Base-by-base conservation (phyloP, 345 rosid species). In the Bruguiera gymnorhiza region DNA sequence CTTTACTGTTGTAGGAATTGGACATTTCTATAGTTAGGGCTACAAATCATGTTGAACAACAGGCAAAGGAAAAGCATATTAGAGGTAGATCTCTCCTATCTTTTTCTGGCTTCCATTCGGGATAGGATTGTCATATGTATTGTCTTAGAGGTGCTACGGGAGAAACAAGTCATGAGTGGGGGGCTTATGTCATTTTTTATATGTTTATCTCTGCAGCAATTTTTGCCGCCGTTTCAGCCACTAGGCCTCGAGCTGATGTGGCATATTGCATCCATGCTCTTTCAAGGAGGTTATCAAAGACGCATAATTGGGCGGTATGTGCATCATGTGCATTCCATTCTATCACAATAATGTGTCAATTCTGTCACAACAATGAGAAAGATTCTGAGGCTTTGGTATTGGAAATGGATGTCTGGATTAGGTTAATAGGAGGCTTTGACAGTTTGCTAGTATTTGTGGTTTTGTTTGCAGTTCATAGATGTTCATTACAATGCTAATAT, bases 191-290 rank as follows among this genome's bases (percentile, higher is more conserved):
- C 2, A 18, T 53, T 43, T 65, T 3, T 18, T 58, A 26, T 70
- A 13, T 68, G 21, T 65, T 67, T 70, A 52, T n/a, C 29, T 79
- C 30, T 82, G 86, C 94, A 95, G 99, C 96, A 74, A 81, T 95
- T 74, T 95, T 95, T 61, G 82, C 89, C 16, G 89, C 97, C 60
- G 85, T 92, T 82, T 92, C 99, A 24, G 97, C 97, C 51, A 92
- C 99, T 30, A 90, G 97, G 77, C 98, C 99, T 71, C 91, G 98
- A 8, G 99, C 99, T 53, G 97, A 95, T 87, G 99, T 95, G 52
- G 99, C 99, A 13, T 95, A 95, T 65, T 92, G 97, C 75, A 95
- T 95, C 73, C 99, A 92, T 75, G 94, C 86, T 73, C 89, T 95
- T 56, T 92, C 99, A 0, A 85, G 92, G 71, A 81, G 99, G 64